phyloP scores from a whole-genome alignment of 2,329 filamentous ascomycete genomes.

The Apiospora malaysiana region DNA sequence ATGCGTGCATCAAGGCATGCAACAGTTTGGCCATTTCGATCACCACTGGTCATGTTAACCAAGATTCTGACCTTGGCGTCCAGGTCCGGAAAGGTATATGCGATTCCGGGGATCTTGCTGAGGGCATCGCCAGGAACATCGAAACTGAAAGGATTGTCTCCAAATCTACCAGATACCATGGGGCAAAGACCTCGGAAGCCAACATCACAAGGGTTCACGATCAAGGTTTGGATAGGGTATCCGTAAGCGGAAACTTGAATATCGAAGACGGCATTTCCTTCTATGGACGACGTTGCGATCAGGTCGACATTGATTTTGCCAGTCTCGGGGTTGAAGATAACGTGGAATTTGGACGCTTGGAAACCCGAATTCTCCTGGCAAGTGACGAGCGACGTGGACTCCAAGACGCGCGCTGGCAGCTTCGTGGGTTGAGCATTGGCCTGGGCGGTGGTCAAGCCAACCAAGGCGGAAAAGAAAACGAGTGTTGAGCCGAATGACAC shows the following conservation, averaged over 20 bases:
- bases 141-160: conserved; percentile 50
- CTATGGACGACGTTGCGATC: conserved; percentile 74
- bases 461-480: background rate
- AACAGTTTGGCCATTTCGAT: conserved; percentile 51
- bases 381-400: conserved; percentile 69
- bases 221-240: conserved; percentile 65
- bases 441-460: background rate
- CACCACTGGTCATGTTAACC: conserved; percentile 72
- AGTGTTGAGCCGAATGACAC: conserved; percentile 4
- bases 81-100: conserved; percentile 88
- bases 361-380: conserved; percentile 81
- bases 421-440: background rate
- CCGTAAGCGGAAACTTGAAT: conserved; percentile 77
- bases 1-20: conserved; percentile 88
- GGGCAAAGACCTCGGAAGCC: conserved; percentile 76
- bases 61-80: conserved; percentile 84
- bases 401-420: conserved; percentile 29
- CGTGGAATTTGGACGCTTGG: conserved; percentile 80
- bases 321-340: conserved; percentile 72
- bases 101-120: conserved; percentile 76
- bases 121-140: conserved; percentile 69
- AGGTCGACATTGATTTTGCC: conserved; percentile 70
- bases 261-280: conserved; percentile 75
- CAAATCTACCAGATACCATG: conserved; percentile 72
- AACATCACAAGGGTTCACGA: conserved; percentile 71